These are phyloP conservation scores for Pestalotiopsis sp. DNA, from an alignment of 2,329 filamentous ascomycete genomes.

Conservation along the genomic window DNA sequence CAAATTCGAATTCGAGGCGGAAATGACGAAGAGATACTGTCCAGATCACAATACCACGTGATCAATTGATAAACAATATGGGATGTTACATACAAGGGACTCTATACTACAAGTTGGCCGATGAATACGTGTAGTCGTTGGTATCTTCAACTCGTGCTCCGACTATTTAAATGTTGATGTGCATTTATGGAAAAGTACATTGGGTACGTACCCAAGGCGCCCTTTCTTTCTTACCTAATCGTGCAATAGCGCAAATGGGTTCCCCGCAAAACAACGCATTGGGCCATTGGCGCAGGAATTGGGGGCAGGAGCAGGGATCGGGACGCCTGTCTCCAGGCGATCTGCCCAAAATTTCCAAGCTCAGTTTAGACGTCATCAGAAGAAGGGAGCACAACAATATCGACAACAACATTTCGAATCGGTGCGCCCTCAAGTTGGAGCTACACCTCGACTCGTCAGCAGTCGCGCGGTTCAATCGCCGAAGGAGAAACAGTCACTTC, in stretches of 20 bases:
- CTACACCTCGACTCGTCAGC: neutral
- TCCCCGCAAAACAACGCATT: conserved; percentile 4
- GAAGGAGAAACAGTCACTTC: neutral
- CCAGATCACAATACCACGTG: too few relatives aligned
- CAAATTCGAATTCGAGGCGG: too few relatives aligned
- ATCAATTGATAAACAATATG: too few relatives aligned
- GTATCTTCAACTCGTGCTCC: too few relatives aligned
- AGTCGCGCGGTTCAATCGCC: neutral
- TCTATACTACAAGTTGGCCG: too few relatives aligned
- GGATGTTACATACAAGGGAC: too few relatives aligned
- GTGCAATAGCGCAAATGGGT: neutral
- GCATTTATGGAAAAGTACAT: too few relatives aligned
- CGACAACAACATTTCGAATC: neutral
- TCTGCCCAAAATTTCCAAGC: conserved; percentile 6
- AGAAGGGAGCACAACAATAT: conserved; percentile 7
- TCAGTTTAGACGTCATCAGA: conserved; percentile 12
- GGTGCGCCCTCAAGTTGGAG: neutral
- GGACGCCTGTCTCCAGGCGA: neutral
- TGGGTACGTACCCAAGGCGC: too few relatives aligned
- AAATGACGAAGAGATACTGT: too few relatives aligned
- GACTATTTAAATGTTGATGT: neutral
- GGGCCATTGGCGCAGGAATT: neutral
- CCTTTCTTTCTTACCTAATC: neutral
- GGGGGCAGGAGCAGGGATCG: neutral
- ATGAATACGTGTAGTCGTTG: too few relatives aligned